These are phyloP conservation scores for Talaromyces adpressus DNA, from an alignment of 495 filamentous ascomycete species.

Conservation along the genomic window DNA sequence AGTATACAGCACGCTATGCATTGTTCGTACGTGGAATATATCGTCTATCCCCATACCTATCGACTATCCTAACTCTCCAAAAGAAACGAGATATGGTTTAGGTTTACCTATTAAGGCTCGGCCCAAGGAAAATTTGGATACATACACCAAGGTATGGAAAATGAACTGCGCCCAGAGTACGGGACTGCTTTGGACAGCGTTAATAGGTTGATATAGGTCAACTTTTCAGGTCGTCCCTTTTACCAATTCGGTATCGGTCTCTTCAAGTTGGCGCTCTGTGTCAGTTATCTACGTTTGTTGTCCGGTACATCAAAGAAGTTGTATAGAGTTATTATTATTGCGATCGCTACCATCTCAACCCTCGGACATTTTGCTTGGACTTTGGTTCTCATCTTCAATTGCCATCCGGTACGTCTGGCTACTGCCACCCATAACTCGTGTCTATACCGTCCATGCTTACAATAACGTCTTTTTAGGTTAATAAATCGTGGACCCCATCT, in stretches of 20 bases:
- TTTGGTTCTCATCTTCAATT: constrained; percentile 45
- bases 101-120: constrained; percentile 37
- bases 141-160: constrained; percentile 31
- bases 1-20: constrained; percentile 43
- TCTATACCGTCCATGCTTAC: not conserved
- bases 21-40: constrained; percentile 33
- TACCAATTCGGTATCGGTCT: constrained; percentile 52
- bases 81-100: constrained; percentile 47
- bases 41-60: not conserved
- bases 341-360: constrained; percentile 34
- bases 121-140: constrained; percentile 27
- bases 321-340: constrained; percentile 44
- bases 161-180: not conserved
- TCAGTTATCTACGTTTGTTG: constrained; percentile 49
- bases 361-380: constrained; percentile 42
- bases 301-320: constrained; percentile 34
- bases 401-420: constrained; percentile 35
- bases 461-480: constrained; percentile 20
- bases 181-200: not conserved
- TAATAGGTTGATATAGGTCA: constrained; percentile 20
- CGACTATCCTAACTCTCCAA: not conserved
- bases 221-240: constrained; percentile 51
- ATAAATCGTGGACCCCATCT: constrained; percentile 38
- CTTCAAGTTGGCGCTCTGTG: constrained; percentile 53
- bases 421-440: not conserved